Evolutionary conservation across 495 filamentous ascomycete species (phyloP).

Genomic region (Penicillium verhagenii): DNA sequence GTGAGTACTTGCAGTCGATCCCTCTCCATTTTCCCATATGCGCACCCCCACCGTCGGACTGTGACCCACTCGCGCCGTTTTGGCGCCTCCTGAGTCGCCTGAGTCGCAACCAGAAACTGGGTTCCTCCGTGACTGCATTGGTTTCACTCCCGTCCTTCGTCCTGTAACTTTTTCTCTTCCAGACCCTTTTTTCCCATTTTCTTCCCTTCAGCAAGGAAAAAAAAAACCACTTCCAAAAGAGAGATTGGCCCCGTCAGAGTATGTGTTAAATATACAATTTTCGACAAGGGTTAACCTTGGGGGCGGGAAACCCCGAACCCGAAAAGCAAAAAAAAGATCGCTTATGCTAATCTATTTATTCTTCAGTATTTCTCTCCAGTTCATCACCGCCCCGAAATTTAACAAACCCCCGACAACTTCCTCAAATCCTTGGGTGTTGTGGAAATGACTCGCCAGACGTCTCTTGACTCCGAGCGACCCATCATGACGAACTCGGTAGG

Average conservation of each 20-base stretch:
- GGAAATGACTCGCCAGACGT: slow-evolving; percentile 59
- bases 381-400: not conserved
- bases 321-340: not conserved
- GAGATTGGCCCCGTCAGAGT: not conserved
- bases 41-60: slow-evolving; percentile 6
- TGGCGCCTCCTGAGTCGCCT: slow-evolving; percentile 22
- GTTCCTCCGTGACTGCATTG: slow-evolving; percentile 13
- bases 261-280: not conserved
- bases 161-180: slow-evolving; percentile 6
- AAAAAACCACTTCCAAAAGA: not conserved
- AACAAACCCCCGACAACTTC: not conserved
- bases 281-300: not conserved
- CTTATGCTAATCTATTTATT: not conserved
- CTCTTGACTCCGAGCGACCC: slow-evolving; percentile 70
- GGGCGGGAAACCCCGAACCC: not conserved
- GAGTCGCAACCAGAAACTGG: slow-evolving; percentile 8
- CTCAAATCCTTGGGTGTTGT: not conserved
- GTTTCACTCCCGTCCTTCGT: slow-evolving; percentile 17
- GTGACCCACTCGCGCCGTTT: slow-evolving; percentile 23
- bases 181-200: not conserved
- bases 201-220: too few species aligned
- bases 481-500: slow-evolving; percentile 77
- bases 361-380: not conserved
- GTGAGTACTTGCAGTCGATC: not conserved
- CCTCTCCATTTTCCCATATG: not conserved